Evolutionary conservation across 768 basidiomycete genomes (phyloP).

Genomic region (Hortiboletus campestris): DNA sequence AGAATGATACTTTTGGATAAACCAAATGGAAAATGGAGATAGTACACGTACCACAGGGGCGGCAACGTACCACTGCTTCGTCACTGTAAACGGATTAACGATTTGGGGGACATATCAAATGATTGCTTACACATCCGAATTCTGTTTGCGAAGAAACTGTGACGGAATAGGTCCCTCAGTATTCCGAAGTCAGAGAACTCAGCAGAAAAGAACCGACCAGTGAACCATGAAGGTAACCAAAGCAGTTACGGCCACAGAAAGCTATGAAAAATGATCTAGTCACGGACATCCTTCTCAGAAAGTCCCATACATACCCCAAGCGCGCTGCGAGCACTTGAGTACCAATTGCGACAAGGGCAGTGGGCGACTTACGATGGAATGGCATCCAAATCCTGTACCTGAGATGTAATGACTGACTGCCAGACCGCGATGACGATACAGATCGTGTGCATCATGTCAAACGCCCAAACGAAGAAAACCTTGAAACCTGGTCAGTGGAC

Average conservation of each 20-base stretch:
- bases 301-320: conserved; percentile 22
- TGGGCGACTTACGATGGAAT: conserved; percentile 27
- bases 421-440: conserved; percentile 27
- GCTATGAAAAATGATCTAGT: conserved; percentile 9
- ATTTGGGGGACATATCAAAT: background rate
- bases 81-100: conserved; percentile 22
- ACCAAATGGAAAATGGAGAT: background rate
- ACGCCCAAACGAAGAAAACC: conserved; percentile 29
- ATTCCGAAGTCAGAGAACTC: background rate
- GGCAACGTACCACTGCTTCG: conserved; percentile 33
- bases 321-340: conserved; percentile 11
- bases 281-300: background rate
- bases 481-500: background rate
- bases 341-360: background rate
- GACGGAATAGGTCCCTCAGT: background rate
- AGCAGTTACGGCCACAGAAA: conserved; percentile 33
- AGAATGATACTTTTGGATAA: background rate
- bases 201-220: conserved; percentile 18
- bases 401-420: conserved; percentile 25
- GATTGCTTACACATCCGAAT: conserved; percentile 31
- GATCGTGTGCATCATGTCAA: conserved; percentile 30
- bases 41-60: conserved; percentile 25
- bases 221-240: conserved; percentile 33
- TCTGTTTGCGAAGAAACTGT: conserved; percentile 34
- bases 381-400: conserved; percentile 25